Evolutionary conservation across 2,329 filamentous ascomycete species (phyloP).

Genomic region (Colletotrichum magnum): DNA sequence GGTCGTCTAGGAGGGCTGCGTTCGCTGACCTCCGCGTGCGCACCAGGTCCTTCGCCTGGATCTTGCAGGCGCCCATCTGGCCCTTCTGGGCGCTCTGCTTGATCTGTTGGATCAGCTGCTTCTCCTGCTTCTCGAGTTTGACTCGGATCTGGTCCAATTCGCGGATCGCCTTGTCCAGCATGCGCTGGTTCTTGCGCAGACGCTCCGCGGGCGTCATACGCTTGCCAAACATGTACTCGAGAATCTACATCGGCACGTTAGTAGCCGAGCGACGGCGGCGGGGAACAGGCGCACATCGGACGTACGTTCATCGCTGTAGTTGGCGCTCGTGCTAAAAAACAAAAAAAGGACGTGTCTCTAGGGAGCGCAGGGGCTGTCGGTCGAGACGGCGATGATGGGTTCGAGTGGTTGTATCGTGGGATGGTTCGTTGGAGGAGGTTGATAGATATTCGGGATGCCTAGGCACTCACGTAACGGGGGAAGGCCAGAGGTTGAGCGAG

Average conservation of each 20-base stretch:
- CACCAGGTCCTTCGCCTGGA: conserved; percentile 97
- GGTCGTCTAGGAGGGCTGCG: neutral
- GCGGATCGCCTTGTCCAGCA: conserved; percentile 96
- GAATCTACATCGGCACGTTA: conserved; percentile 73
- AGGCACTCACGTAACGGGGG: conserved; percentile 31
- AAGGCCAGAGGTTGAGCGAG: conserved; percentile 3
- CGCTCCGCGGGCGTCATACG: conserved; percentile 97
- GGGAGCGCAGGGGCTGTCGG: neutral
- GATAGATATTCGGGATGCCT: conserved; percentile 31
- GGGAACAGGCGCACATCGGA: conserved; percentile 34
- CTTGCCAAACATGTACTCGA: conserved; percentile 99
- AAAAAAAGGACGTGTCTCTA: neutral
- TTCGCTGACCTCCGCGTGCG: conserved; percentile 80
- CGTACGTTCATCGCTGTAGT: conserved; percentile 70
- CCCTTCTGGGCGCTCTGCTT: conserved; percentile 99
- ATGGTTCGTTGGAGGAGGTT: conserved; percentile 29
- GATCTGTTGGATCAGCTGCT: conserved; percentile 95
- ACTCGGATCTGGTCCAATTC: conserved; percentile 95
- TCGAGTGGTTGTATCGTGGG: conserved; percentile 22
- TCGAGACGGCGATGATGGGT: conserved; percentile 16
- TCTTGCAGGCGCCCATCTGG: conserved; percentile 98
- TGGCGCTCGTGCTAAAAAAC: neutral
- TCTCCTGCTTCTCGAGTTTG: conserved; percentile 98
- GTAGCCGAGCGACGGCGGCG: conserved; percentile 24
- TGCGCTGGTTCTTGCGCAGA: conserved; percentile 93